Conservation (phyloP, 139 green algal species). For the Desmodesmus armatus region DNA sequence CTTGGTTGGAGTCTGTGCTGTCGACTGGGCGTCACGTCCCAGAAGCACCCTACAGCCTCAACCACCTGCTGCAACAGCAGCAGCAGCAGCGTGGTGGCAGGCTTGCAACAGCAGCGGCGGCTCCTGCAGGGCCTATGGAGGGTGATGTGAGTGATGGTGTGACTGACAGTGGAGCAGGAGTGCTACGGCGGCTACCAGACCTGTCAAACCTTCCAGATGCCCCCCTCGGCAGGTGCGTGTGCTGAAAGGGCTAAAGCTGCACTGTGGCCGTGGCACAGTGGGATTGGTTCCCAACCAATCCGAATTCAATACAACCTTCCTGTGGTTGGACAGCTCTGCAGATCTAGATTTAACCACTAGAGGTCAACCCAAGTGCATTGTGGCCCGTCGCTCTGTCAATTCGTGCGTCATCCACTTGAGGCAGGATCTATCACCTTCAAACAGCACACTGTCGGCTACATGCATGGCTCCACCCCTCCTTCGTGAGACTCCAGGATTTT, state of each 20-base stretch:
- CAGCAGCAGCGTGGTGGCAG: not conserved
- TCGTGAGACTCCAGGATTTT: not conserved
- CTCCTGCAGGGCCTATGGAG: not conserved
- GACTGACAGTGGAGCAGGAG: not conserved
- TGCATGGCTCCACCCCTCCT: not conserved
- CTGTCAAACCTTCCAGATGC: conserved; percentile 26
- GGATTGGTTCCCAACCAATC: conserved; percentile 3
- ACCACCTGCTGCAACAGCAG: not conserved
- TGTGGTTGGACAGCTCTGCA: not conserved
- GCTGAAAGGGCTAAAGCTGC: not conserved
- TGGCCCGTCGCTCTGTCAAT: not conserved
- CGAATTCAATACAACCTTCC: not conserved
- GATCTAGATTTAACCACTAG: not conserved
- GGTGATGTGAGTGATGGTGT: no score
- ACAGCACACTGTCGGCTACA: not conserved
- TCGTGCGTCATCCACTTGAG: no score
- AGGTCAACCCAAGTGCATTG: not conserved
- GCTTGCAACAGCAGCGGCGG: not conserved
- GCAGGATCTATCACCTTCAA: no score
- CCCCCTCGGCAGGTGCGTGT: conserved; percentile 36
- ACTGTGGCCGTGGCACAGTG: conserved; percentile 40
- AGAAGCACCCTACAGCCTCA: conserved; percentile 24
- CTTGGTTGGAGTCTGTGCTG: conserved; percentile 25
- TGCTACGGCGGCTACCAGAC: conserved; percentile 14
- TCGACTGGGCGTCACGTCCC: conserved; percentile 14